These are phyloP conservation scores for Syncephalastrum racemosum DNA, from an alignment of 371 early-diverging fungal genomes.

Conservation along the genomic window DNA sequence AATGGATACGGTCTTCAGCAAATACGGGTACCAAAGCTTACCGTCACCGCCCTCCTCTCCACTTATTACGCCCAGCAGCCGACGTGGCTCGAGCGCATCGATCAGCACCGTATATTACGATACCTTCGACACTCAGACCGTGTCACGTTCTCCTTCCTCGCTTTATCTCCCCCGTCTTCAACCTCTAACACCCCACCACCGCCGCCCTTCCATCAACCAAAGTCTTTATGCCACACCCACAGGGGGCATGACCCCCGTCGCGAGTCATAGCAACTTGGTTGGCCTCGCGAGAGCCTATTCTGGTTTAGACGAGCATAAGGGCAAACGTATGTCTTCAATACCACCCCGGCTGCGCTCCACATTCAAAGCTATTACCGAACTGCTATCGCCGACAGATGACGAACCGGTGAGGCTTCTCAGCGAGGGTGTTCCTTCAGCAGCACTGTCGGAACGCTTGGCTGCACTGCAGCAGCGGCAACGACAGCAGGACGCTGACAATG, in stretches of 20 bases:
- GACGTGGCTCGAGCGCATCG: slow-evolving; percentile 32
- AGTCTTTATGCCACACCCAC: slow-evolving; percentile 31
- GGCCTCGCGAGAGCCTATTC: slow-evolving; percentile 25
- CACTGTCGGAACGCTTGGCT: slow-evolving; percentile 18
- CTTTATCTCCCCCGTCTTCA: slow-evolving; percentile 6
- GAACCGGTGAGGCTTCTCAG: neutral
- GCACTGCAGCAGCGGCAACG: slow-evolving; percentile 12
- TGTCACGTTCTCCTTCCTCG: slow-evolving; percentile 9
- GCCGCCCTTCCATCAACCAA: slow-evolving; percentile 12
- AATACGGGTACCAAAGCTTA: slow-evolving; percentile 12
- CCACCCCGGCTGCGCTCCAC: slow-evolving; percentile 25
- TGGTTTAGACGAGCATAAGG: slow-evolving; percentile 4
- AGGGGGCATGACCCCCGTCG: slow-evolving; percentile 22
- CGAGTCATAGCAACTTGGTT: slow-evolving; percentile 28
- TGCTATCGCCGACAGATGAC: too few relatives aligned
- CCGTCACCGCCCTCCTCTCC: slow-evolving; percentile 9
- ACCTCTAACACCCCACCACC: slow-evolving; percentile 3
- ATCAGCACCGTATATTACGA: slow-evolving; percentile 28
- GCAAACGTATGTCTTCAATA: slow-evolving; percentile 11
- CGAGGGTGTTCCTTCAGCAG: slow-evolving; percentile 14
- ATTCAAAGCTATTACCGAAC: slow-evolving; percentile 12
- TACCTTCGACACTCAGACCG: slow-evolving; percentile 6
- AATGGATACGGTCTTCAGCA: slow-evolving; percentile 8
- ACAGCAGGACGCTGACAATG: slow-evolving; percentile 1
- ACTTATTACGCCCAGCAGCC: slow-evolving; percentile 12